These are phyloP conservation scores for Mucor ambiguus DNA, from an alignment of 371 early-diverging fungal species.

Conservation along the genomic window DNA sequence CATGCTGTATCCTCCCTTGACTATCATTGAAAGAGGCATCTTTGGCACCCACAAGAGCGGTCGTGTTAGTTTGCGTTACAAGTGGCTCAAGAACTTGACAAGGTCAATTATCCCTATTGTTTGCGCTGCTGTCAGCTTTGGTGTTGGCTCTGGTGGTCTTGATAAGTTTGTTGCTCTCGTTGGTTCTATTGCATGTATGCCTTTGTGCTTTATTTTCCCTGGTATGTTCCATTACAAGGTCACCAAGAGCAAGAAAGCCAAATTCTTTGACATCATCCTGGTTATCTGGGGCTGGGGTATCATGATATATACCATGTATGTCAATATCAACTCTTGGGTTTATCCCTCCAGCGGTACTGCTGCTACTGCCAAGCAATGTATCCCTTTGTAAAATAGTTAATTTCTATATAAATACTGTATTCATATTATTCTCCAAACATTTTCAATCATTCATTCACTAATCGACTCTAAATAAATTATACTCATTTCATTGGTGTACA, in stretches of 20 bases:
- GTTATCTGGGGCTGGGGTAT: slow-evolving; percentile 60
- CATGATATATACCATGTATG: slow-evolving; percentile 42
- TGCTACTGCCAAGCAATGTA: slow-evolving; percentile 1
- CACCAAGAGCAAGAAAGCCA: slow-evolving; percentile 35
- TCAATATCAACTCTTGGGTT: slow-evolving; percentile 15
- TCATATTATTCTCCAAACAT: neutral
- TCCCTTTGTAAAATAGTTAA: neutral
- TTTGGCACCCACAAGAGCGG: slow-evolving; percentile 47
- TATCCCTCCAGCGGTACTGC: slow-evolving; percentile 21
- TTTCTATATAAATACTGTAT: neutral
- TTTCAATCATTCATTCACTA: neutral
- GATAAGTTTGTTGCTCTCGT: slow-evolving; percentile 76
- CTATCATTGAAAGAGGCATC: slow-evolving; percentile 66
- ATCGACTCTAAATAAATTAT: neutral
- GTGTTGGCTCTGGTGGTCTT: slow-evolving; percentile 61
- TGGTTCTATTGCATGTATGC: slow-evolving; percentile 47
- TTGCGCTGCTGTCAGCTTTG: slow-evolving; percentile 65
- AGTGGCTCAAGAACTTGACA: slow-evolving; percentile 69
- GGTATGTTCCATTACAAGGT: slow-evolving; percentile 70
- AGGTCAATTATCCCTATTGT: slow-evolving; percentile 55
- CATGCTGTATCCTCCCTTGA: slow-evolving; percentile 73
- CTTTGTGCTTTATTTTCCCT: slow-evolving; percentile 51
- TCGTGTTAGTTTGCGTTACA: slow-evolving; percentile 37
- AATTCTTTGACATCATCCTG: slow-evolving; percentile 45
- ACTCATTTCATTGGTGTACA: neutral